A percentile compares a stretch with the other conserved stretches of the same genome.
Conservation (phyloP, 2,329 filamentous ascomycete species). For the Arthrobotrys musiformis region DNA sequence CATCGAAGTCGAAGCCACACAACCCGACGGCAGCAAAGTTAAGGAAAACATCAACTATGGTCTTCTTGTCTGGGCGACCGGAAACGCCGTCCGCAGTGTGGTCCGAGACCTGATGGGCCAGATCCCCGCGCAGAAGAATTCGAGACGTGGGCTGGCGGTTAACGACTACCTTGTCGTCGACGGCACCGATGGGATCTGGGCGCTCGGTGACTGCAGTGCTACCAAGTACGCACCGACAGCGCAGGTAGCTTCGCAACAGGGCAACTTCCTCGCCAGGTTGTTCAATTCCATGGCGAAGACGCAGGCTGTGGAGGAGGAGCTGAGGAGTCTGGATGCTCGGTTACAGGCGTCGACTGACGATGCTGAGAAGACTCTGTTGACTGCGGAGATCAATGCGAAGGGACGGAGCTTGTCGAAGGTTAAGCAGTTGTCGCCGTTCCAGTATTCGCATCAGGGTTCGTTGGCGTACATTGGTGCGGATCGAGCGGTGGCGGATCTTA, state of each 20-base stretch:
- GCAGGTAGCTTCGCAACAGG: slow-evolving; percentile 95
- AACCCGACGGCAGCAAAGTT: slow-evolving; percentile 85
- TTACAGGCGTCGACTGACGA: slow-evolving; percentile 74
- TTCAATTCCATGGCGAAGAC: slow-evolving; percentile 99
- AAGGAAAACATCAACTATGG: slow-evolving; percentile 88
- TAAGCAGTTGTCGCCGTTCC: slow-evolving; percentile 96
- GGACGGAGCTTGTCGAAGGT: slow-evolving; percentile 88
- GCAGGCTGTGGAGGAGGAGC: slow-evolving; percentile 79
- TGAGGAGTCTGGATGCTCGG: slow-evolving; percentile 74
- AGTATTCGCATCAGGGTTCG: slow-evolving; percentile 97
- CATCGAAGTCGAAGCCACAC: slow-evolving; percentile 87
- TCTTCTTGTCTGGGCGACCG: slow-evolving; percentile 96
- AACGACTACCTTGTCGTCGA: slow-evolving; percentile 99
- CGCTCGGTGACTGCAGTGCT: slow-evolving; percentile 94
- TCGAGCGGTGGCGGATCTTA: slow-evolving; percentile 95
- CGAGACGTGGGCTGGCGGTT: slow-evolving; percentile 90
- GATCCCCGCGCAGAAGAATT: slow-evolving; percentile 94
- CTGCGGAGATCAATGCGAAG: slow-evolving; percentile 80
- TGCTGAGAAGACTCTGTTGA: slow-evolving; percentile 70
- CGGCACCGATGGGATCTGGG: slow-evolving; percentile 96
- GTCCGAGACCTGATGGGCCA: slow-evolving; percentile 91
- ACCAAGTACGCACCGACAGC: slow-evolving; percentile 98
- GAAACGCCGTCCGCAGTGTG: slow-evolving; percentile 89
- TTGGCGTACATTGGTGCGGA: slow-evolving; percentile 98
- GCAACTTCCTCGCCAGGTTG: slow-evolving; percentile 89